Percentiles rank a stretch among this genome's conserved stretches.
These are phyloP conservation scores for Medicago lupulina DNA, from an alignment of 306 rosid genomes.

Conservation along the genomic window DNA sequence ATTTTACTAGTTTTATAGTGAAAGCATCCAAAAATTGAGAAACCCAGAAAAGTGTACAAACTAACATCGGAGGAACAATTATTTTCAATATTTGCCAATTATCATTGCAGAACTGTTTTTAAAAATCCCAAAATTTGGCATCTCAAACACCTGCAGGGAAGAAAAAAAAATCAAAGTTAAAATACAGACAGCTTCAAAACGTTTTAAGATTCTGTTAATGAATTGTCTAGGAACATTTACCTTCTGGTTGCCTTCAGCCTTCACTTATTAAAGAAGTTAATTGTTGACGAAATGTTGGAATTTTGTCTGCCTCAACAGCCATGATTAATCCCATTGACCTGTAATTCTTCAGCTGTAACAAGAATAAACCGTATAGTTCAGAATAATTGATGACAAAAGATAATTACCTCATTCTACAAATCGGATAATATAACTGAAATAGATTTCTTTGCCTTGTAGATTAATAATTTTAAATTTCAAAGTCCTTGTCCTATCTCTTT, in stretches of 20 bases:
- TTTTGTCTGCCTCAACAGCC: constrained; percentile 62
- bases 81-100: constrained; percentile 10
- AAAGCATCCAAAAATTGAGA: background rate
- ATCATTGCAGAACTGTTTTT: background rate
- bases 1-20: too few species aligned
- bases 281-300: constrained; percentile 66
- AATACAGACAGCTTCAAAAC: constrained; percentile 21
- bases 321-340: constrained; percentile 65
- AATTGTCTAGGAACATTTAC: constrained; percentile 37
- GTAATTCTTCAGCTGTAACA: constrained; percentile 65
- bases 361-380: constrained; percentile 32
- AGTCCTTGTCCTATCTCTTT: background rate
- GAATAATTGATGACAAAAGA: constrained; percentile 12
- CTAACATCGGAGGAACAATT: background rate
- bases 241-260: constrained; percentile 33
- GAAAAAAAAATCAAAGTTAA: background rate
- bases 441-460: constrained; percentile 14
- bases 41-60: constrained; percentile 1
- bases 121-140: constrained; percentile 28
- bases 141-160: constrained; percentile 1
- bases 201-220: background rate
- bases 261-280: constrained; percentile 57
- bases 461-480: background rate
- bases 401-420: background rate
- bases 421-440: constrained; percentile 1